Base-by-base conservation (phyloP, 495 filamentous ascomycete species). In the Penicillium steckii region DNA sequence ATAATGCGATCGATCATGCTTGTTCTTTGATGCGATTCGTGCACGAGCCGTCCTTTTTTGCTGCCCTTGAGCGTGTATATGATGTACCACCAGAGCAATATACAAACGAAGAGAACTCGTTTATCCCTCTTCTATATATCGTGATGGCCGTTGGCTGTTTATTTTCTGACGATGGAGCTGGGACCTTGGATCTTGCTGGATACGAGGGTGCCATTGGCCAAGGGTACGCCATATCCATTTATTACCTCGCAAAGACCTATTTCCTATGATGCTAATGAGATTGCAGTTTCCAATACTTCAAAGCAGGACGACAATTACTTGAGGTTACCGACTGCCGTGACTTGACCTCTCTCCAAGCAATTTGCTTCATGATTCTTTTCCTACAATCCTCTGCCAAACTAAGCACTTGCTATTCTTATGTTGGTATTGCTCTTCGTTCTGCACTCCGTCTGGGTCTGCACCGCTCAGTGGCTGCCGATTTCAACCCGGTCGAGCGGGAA, bases 281-380 rank as follows among this genome's bases (percentile, higher is more conserved):
- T 17, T 41, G 5, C 60, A 95, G 91, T 35, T 82, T 88, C 57
- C 89, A 90, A 74, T 96, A 90, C 65, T 96, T 93, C 70, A 86
- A 80, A 60, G 80, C 85, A 8, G 85, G 90, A 7, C 85, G 90
- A 23, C 81, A 89, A 48, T 73, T 97, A 53, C 77, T 94, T 53
- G 93, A 97, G 62, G 85, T 96, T 53, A 95, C 92, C 3, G 90
- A 96, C 59, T 95, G 91, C 56, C 83, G 91, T 52, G 92, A 96
- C 69, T 76, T 97, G 40, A 80, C 72, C 10, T 91, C 90, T 2
- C 76, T 97, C 13, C 92, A 97, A 64, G 87, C 88, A 1, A 82
- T 97, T 23, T 74, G 95, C 22, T 95, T 91, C 73, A 95, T 96
- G 88, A 88, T 96, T 35, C 72, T 96, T 1, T 97, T 96, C 64